phyloP scores from a whole-genome alignment of 1,284 basidiomycete genomes.

The Rhodotorula sp. region DNA sequence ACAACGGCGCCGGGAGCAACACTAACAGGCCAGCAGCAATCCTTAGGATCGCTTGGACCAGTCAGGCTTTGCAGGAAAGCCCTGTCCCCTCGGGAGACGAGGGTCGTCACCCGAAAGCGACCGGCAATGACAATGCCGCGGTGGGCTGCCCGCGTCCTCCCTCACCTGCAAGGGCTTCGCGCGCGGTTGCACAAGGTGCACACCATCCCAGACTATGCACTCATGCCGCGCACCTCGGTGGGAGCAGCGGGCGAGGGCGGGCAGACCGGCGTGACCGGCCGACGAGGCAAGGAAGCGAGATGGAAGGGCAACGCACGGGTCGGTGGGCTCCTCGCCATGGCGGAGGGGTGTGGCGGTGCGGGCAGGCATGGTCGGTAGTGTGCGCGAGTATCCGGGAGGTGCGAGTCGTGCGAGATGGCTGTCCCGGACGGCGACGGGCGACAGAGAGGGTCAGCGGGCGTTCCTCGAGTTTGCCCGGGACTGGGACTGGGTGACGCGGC shows the following conservation, averaged over 20 bases:
- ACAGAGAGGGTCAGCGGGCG: not conserved
- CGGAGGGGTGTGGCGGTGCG: slow-evolving; percentile 27
- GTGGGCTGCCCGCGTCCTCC: not conserved
- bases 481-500: too few relatives aligned
- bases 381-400: too few relatives aligned
- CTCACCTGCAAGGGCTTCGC: not conserved
- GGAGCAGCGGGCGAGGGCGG: not conserved
- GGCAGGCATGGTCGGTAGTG: slow-evolving; percentile 15
- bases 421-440: not conserved
- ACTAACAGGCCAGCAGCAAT: too few relatives aligned
- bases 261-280: not conserved
- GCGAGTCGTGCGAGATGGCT: not conserved
- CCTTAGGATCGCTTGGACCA: too few relatives aligned
- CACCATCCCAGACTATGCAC: not conserved
- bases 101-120: not conserved
- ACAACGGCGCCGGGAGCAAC: too few relatives aligned
- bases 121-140: not conserved
- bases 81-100: too few relatives aligned
- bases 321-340: slow-evolving; percentile 30
- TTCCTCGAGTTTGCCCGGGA: too few relatives aligned
- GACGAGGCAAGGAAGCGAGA: not conserved
- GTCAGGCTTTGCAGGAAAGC: too few relatives aligned
- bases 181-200: not conserved
- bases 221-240: not conserved
- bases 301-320: slow-evolving; percentile 13